phyloP scores from a whole-genome alignment of 208 protist genomes.

The Phytomonas francai region DNA sequence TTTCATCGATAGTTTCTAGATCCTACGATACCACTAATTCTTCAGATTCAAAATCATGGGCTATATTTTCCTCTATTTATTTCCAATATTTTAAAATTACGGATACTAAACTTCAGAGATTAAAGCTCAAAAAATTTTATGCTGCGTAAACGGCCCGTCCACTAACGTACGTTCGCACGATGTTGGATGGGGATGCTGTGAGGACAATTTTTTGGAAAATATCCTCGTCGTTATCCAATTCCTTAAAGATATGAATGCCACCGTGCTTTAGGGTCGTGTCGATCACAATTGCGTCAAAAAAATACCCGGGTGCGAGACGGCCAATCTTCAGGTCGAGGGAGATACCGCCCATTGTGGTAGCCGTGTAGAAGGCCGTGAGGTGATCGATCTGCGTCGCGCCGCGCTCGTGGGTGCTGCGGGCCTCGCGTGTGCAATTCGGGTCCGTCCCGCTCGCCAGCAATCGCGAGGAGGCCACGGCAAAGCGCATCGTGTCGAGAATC shows the following conservation, averaged over 20 bases:
- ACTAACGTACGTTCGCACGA: conserved; percentile 52
- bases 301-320: conserved; percentile 74
- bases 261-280: conserved; percentile 42
- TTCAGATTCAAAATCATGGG: too few relatives aligned
- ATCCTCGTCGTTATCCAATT: conserved; percentile 43
- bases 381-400: conserved; percentile 28
- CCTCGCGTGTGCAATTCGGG: conserved; percentile 12
- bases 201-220: conserved; percentile 79
- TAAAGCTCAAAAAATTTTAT: background rate
- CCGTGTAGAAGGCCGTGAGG: conserved; percentile 80
- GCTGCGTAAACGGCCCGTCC: conserved; percentile 43
- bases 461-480: conserved; percentile 59
- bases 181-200: conserved; percentile 45
- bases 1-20: background rate
- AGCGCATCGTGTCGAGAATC: conserved; percentile 78
- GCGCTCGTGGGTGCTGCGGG: conserved; percentile 21
- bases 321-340: conserved; percentile 86
- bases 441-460: conserved; percentile 52
- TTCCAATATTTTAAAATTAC: background rate
- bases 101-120: background rate
- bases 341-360: conserved; percentile 81
- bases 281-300: conserved; percentile 85
- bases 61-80: too few relatives aligned
- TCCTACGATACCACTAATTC: too few relatives aligned
- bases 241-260: conserved; percentile 51